A percentile compares a stretch with the other conserved stretches of the same genome.
Evolutionary conservation across 768 basidiomycete species (phyloP).

Genomic region (Panus rudis): DNA sequence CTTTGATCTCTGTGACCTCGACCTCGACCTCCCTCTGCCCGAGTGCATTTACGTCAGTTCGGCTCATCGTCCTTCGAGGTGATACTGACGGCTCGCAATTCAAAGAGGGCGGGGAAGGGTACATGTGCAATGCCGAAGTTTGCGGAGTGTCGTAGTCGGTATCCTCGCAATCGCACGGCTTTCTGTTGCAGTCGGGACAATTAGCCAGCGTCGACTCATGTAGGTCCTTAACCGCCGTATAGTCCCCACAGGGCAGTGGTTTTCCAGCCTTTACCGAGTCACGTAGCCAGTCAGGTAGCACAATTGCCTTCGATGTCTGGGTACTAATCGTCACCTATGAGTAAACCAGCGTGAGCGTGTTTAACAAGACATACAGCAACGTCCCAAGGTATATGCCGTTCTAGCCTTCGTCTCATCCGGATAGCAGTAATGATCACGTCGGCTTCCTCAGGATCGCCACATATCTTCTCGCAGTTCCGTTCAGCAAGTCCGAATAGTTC

Average conservation of each 20-base stretch:
- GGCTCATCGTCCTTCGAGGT: too few relatives aligned
- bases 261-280: constrained; percentile 43
- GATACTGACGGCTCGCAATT: too few relatives aligned
- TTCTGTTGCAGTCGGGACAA: constrained; percentile 33
- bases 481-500: constrained; percentile 25
- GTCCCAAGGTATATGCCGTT: constrained; percentile 62
- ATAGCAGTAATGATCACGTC: constrained; percentile 64
- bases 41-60: neutral
- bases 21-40: neutral
- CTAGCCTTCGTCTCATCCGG: constrained; percentile 58
- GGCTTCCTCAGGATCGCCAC: constrained; percentile 37
- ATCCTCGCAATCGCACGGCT: constrained; percentile 18
- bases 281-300: constrained; percentile 65
- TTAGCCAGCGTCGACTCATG: constrained; percentile 37
- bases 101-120: constrained; percentile 6
- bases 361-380: constrained; percentile 56
- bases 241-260: constrained; percentile 45
- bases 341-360: too few relatives aligned
- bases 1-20: neutral
- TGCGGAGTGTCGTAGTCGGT: constrained; percentile 8
- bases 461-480: constrained; percentile 25
- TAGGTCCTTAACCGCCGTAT: constrained; percentile 49
- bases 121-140: neutral
- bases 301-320: constrained; percentile 59
- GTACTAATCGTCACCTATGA: neutral